Evolutionary conservation across 805 yeast genomes (phyloP).

Genomic region (Candida jianshihensis): DNA sequence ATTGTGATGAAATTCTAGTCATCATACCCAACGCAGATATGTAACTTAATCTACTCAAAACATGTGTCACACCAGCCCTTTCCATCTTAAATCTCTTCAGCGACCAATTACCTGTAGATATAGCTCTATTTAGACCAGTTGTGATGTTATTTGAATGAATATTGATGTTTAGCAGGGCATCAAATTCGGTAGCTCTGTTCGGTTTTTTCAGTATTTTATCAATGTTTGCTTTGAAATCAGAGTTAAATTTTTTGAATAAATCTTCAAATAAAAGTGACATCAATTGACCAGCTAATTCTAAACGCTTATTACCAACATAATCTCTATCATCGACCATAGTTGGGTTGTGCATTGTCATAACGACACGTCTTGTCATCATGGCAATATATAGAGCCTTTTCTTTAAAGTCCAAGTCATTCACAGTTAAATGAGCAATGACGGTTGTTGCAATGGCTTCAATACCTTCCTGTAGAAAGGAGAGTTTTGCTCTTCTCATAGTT

Average conservation of each 20-base stretch:
- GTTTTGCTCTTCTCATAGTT: slow-evolving; percentile 85
- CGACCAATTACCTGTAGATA: slow-evolving; percentile 98
- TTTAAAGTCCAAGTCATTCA: slow-evolving; percentile 75
- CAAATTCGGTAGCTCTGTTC: slow-evolving; percentile 90
- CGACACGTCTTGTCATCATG: slow-evolving; percentile 92
- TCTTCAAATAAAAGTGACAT: slow-evolving; percentile 94
- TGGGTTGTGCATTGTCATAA: slow-evolving; percentile 92
- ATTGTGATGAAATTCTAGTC: slow-evolving; percentile 99
- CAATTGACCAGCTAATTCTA: slow-evolving; percentile 95
- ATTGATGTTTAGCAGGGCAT: slow-evolving; percentile 82
- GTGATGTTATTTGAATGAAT: slow-evolving; percentile 92
- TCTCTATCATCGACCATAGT: slow-evolving; percentile 97
- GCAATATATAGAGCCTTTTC: slow-evolving; percentile 94
- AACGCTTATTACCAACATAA: slow-evolving; percentile 95
- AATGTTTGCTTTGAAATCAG: slow-evolving; percentile 88
- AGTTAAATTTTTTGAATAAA: slow-evolving; percentile 91
- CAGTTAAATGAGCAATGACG: slow-evolving; percentile 90
- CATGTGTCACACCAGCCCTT: slow-evolving; percentile 98
- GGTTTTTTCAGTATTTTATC: slow-evolving; percentile 93
- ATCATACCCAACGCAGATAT: slow-evolving; percentile 97
- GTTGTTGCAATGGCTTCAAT: slow-evolving; percentile 95
- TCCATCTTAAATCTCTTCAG: slow-evolving; percentile 98
- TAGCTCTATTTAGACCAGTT: slow-evolving; percentile 90
- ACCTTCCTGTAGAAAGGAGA: slow-evolving; percentile 85
- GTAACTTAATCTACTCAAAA: slow-evolving; percentile 81